Conservation (phyloP, 2,329 filamentous ascomycete genomes). For the Aspergillus tamarii region DNA sequence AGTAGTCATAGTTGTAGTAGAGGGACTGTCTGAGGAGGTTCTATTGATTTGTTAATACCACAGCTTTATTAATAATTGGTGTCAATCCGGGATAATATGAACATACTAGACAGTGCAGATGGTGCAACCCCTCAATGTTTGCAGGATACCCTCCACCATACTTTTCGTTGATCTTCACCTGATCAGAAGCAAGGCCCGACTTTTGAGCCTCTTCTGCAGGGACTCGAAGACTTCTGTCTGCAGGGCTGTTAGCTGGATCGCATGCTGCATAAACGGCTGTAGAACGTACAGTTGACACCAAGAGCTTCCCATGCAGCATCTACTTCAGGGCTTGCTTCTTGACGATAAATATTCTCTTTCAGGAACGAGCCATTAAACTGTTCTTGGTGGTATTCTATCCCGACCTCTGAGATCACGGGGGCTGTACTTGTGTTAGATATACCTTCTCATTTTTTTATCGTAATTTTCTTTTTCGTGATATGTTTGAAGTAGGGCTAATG, state of each 20-base stretch:
- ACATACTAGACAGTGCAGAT: constrained; percentile 57
- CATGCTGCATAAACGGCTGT: neutral
- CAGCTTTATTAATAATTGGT: no score
- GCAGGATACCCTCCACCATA: constrained; percentile 60
- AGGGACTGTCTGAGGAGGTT: constrained; percentile 62
- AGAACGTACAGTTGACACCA: constrained; percentile 54
- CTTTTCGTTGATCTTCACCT: constrained; percentile 58
- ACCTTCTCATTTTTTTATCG: neutral
- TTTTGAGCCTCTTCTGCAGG: constrained; percentile 52
- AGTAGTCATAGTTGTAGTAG: constrained; percentile 64
- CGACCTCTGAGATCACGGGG: constrained; percentile 44
- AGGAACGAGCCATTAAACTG: constrained; percentile 62
- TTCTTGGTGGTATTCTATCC: constrained; percentile 45
- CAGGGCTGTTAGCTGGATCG: neutral
- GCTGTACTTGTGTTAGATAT: constrained; percentile 23
- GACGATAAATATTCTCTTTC: constrained; percentile 57
- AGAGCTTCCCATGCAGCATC: constrained; percentile 61
- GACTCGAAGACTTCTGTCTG: constrained; percentile 55
- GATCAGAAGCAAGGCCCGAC: constrained; percentile 57
- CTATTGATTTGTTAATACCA: constrained; percentile 31
- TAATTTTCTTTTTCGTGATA: neutral
- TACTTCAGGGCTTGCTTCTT: constrained; percentile 54
- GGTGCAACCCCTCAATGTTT: constrained; percentile 37
- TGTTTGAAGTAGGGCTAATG: neutral
- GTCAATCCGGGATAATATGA: neutral